Evolutionary conservation across 179 eudicot species (phyloP).

Genomic region (Pouteria campechiana): DNA sequence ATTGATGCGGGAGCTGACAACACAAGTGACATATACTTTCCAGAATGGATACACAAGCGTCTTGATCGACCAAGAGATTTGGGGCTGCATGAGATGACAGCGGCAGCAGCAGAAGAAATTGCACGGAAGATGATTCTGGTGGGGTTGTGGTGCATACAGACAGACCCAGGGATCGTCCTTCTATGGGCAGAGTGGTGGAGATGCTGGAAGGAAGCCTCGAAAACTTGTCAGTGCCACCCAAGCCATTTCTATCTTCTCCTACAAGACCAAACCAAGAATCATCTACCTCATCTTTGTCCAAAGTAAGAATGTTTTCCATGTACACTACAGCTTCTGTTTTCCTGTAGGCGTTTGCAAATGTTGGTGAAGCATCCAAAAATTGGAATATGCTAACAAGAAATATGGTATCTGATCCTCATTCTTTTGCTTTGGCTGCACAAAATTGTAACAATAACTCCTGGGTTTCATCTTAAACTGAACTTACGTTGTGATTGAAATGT

Average conservation of each 20-base stretch:
- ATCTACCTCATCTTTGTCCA: too few species aligned
- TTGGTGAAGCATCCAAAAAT: too few species aligned
- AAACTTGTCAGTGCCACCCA: constrained; percentile 5
- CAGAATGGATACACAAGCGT: constrained; percentile 10
- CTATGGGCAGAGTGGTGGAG: constrained; percentile 7
- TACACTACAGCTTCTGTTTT: too few species aligned
- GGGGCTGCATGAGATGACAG: background rate
- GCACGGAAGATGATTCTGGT: constrained; percentile 9
- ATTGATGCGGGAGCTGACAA: background rate
- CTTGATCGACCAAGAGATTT: background rate
- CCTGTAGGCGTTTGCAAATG: too few species aligned
- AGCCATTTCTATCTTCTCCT: constrained; percentile 6
- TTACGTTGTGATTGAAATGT: too few species aligned
- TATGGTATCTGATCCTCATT: too few species aligned
- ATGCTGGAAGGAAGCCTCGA: constrained; percentile 13
- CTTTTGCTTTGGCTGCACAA: too few species aligned
- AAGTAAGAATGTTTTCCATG: too few species aligned
- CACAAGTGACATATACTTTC: constrained; percentile 9
- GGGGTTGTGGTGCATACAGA: constrained; percentile 18
- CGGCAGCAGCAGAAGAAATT: background rate
- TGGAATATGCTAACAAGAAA: too few species aligned
- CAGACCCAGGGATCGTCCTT: constrained; percentile 4
- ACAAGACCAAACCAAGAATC: too few species aligned
- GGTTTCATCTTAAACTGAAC: too few species aligned
- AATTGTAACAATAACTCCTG: too few species aligned